A percentile compares a stretch with the other conserved stretches of the same genome.
phyloP scores from a whole-genome alignment of 306 rosid species.

The Quillaja saponaria region DNA sequence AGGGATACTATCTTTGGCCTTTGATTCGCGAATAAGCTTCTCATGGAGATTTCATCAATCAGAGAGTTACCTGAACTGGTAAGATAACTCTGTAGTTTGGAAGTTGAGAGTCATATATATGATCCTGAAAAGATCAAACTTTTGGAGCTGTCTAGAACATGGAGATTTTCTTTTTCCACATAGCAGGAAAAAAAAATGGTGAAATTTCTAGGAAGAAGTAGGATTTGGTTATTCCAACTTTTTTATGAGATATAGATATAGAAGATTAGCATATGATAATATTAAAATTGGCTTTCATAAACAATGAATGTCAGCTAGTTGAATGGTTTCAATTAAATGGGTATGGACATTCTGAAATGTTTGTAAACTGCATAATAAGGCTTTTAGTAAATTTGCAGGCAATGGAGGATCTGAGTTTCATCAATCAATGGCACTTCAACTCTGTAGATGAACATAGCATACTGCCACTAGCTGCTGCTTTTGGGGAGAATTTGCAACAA shows the following conservation, averaged over 20 bases:
- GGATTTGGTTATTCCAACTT: no score
- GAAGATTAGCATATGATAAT: no score
- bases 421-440: constrained; percentile 63
- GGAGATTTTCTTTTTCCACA: no score
- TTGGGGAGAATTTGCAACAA: constrained; percentile 63
- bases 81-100: constrained; percentile 16
- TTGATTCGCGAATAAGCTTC: constrained; percentile 27
- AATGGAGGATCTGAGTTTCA: constrained; percentile 62
- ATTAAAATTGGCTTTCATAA: background rate
- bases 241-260: no score
- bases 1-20: constrained; percentile 30
- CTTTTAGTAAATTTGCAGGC: constrained; percentile 43
- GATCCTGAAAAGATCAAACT: no score
- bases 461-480: constrained; percentile 48
- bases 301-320: no score
- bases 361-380: background rate
- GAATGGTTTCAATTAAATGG: background rate
- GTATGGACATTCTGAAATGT: constrained; percentile 9
- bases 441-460: constrained; percentile 51
- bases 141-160: no score
- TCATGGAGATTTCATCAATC: constrained; percentile 63
- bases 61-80: constrained; percentile 66
- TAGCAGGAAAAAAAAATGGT: no score
- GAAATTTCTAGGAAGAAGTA: no score
- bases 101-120: no score